phyloP scores from a whole-genome alignment of 2,329 filamentous ascomycete genomes.

The Bipolaris sorokiniana region DNA sequence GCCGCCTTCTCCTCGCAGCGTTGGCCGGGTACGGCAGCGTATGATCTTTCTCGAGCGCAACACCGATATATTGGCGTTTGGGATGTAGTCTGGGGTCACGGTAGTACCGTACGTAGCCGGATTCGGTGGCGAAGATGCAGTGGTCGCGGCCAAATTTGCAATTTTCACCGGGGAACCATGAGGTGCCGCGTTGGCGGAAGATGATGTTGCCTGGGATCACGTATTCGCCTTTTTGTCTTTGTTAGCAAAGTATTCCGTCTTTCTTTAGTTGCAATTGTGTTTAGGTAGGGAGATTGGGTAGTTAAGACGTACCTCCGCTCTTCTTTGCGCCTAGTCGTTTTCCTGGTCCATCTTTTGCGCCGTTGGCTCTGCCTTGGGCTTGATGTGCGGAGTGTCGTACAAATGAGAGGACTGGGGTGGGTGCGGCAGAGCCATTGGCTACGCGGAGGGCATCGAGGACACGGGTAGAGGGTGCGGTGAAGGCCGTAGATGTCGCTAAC shows the following conservation, averaged over 20 bases:
- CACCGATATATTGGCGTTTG: slow-evolving; percentile 91
- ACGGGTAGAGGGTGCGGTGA: slow-evolving; percentile 34
- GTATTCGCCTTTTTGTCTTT: slow-evolving; percentile 70
- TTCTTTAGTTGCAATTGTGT: neutral
- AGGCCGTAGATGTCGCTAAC: slow-evolving; percentile 27
- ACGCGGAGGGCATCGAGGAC: slow-evolving; percentile 41
- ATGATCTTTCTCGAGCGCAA: slow-evolving; percentile 83
- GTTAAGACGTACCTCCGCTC: slow-evolving; percentile 68
- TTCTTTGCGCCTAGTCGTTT: slow-evolving; percentile 96
- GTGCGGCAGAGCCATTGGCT: slow-evolving; percentile 40
- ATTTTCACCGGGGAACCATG: slow-evolving; percentile 96
- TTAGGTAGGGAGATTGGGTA: too few relatives aligned
- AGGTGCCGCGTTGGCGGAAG: slow-evolving; percentile 93
- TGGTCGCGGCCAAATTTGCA: slow-evolving; percentile 94
- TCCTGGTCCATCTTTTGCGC: slow-evolving; percentile 71
- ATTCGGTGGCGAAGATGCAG: slow-evolving; percentile 84
- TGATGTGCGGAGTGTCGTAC: slow-evolving; percentile 69
- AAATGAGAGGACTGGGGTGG: slow-evolving; percentile 52
- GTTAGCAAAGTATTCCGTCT: neutral
- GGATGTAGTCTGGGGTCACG: slow-evolving; percentile 82
- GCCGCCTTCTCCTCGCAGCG: slow-evolving; percentile 73
- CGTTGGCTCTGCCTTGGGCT: slow-evolving; percentile 71
- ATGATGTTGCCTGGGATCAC: slow-evolving; percentile 97
- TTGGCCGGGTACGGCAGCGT: slow-evolving; percentile 77
- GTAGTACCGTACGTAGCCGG: slow-evolving; percentile 97